Percentiles rank a stretch among this genome's conserved stretches.
Evolutionary conservation across 1,139 yeast species (phyloP).

Genomic region (Wickerhamomyces sp.): DNA sequence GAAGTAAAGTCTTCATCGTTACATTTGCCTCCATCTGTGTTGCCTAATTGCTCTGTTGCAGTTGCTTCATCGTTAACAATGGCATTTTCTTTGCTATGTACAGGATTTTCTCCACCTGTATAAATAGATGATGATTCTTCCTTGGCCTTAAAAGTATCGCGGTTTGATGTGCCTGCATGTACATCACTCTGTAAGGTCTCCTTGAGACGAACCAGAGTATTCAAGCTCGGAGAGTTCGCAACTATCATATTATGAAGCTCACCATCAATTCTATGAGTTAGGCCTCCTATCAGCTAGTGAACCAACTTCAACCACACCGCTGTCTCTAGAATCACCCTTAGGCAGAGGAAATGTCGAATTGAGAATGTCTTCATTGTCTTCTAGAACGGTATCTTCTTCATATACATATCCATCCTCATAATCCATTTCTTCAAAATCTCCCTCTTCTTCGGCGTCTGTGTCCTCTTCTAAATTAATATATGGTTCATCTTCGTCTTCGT

Average conservation of each 20-base stretch:
- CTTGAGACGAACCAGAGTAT: too few relatives aligned
- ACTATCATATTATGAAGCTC: slow-evolving; percentile 4
- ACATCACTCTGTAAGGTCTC: too few relatives aligned
- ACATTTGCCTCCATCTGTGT: not conserved
- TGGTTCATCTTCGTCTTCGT: not conserved
- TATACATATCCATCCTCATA: slow-evolving; percentile 4
- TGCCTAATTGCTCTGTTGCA: too few relatives aligned
- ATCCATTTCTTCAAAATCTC: slow-evolving; percentile 4
- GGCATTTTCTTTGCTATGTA: too few relatives aligned
- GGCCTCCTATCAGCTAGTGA: slow-evolving; percentile 8
- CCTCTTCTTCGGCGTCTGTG: not conserved
- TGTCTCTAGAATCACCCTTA: not conserved
- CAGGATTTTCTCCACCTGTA: slow-evolving; percentile 1
- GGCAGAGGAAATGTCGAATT: too few relatives aligned
- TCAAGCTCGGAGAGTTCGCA: slow-evolving; percentile 5
- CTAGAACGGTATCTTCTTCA: slow-evolving; percentile 1
- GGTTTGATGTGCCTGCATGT: not conserved
- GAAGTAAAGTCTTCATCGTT: too few relatives aligned
- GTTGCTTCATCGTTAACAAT: too few relatives aligned
- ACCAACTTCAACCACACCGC: not conserved
- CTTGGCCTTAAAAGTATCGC: not conserved
- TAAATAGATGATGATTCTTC: not conserved
- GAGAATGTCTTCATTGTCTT: not conserved
- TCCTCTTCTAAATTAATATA: not conserved
- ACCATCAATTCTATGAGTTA: slow-evolving; percentile 1